Conservation (phyloP, 2,329 filamentous ascomycete species). For the Paecilomyces niveus region DNA sequence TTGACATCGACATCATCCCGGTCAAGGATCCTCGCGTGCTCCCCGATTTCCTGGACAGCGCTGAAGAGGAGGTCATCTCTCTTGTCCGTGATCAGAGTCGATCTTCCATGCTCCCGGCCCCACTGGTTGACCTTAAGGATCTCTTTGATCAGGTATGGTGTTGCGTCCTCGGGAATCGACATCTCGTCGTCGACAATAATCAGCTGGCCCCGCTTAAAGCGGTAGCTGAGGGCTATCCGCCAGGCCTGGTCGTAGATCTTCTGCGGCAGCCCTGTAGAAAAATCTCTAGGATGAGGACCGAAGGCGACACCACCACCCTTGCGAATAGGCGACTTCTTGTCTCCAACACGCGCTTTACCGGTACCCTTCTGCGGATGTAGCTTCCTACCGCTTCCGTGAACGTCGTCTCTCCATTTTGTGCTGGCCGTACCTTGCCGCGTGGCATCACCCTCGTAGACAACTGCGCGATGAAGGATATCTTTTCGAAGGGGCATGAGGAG, state of each 20-base stretch:
- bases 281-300: slow-evolving; percentile 89
- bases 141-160: slow-evolving; percentile 55
- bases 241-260: slow-evolving; percentile 96
- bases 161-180: slow-evolving; percentile 47
- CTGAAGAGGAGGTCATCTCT: slow-evolving; percentile 57
- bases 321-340: slow-evolving; percentile 72
- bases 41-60: slow-evolving; percentile 56
- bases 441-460: slow-evolving; percentile 86
- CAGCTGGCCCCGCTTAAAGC: slow-evolving; percentile 80
- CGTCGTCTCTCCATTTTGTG: slow-evolving; percentile 73
- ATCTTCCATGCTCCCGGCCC: slow-evolving; percentile 60
- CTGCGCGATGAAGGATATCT: slow-evolving; percentile 86
- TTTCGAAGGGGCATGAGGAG: slow-evolving; percentile 79
- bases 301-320: slow-evolving; percentile 80
- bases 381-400: slow-evolving; percentile 78
- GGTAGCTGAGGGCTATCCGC: slow-evolving; percentile 87
- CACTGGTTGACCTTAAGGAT: slow-evolving; percentile 66
- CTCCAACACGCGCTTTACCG: slow-evolving; percentile 71
- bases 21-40: slow-evolving; percentile 62
- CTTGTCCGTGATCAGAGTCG: slow-evolving; percentile 64
- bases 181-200: slow-evolving; percentile 78
- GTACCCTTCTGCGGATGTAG: slow-evolving; percentile 79
- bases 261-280: slow-evolving; percentile 70
- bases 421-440: slow-evolving; percentile 81
- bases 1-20: slow-evolving; percentile 88